phyloP scores from a whole-genome alignment of 2,329 filamentous ascomycete genomes.

The Scedosporium dehoogii region DNA sequence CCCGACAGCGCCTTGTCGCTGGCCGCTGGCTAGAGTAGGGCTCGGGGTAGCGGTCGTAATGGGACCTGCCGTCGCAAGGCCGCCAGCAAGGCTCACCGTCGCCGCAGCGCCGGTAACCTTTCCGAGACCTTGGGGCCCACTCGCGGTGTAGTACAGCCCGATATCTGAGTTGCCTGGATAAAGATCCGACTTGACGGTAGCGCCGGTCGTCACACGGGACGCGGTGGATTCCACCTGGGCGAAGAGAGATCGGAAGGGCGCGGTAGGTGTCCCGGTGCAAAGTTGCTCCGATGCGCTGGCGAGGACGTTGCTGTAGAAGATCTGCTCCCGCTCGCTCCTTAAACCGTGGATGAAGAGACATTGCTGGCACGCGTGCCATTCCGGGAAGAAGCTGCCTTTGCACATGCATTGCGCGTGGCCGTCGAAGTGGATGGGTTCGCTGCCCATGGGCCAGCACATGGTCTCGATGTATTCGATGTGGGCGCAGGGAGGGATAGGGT shows the following conservation, averaged over 20 bases:
- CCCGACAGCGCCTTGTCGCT: background rate
- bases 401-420: slow-evolving; percentile 30
- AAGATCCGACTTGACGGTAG: slow-evolving; percentile 20
- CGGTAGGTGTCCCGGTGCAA: slow-evolving; percentile 27
- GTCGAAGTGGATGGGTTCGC: slow-evolving; percentile 13
- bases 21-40: background rate
- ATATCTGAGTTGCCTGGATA: slow-evolving; percentile 27
- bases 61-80: slow-evolving; percentile 4
- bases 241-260: slow-evolving; percentile 24
- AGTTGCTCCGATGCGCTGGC: slow-evolving; percentile 22
- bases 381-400: slow-evolving; percentile 29
- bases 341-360: slow-evolving; percentile 31
- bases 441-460: slow-evolving; percentile 20
- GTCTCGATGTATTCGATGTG: slow-evolving; percentile 19
- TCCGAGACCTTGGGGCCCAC: slow-evolving; percentile 26
- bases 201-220: slow-evolving; percentile 19
- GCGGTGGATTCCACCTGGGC: slow-evolving; percentile 16
- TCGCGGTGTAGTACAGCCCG: slow-evolving; percentile 31
- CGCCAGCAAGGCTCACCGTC: slow-evolving; percentile 17
- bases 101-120: slow-evolving; percentile 29
- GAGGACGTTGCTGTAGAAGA: slow-evolving; percentile 24
- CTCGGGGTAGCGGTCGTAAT: background rate
- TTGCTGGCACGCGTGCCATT: slow-evolving; percentile 30
- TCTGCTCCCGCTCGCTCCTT: slow-evolving; percentile 23
- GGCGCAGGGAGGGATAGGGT: slow-evolving; percentile 18